Percentiles rank a stretch among this genome's conserved stretches.
These are phyloP conservation scores for Ottelia alismoides DNA, from an alignment of 106 monocot species.

Conservation along the genomic window DNA sequence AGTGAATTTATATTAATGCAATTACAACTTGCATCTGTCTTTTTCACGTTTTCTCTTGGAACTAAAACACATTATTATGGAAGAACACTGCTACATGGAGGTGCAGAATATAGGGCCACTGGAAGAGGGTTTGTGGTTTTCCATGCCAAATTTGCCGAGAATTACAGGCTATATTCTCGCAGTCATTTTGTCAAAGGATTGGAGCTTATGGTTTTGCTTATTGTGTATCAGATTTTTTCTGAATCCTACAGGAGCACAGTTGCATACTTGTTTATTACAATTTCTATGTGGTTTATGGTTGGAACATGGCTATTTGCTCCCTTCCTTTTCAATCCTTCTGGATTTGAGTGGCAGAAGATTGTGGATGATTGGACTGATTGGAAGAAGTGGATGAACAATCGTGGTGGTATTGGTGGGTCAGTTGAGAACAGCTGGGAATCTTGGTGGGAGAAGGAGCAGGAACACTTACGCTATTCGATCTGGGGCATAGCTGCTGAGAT, in stretches of 20 bases:
- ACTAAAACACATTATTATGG: conserved; percentile 74
- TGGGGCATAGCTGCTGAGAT: conserved; percentile 40
- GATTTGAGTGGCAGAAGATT: conserved; percentile 65
- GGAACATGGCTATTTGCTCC: conserved; percentile 67
- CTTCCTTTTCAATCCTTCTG: conserved; percentile 82
- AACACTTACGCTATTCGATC: conserved; percentile 34
- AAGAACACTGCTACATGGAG: conserved; percentile 71
- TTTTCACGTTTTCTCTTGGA: conserved; percentile 84
- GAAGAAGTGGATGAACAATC: conserved; percentile 64
- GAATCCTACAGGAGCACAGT: conserved; percentile 32
- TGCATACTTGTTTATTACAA: conserved; percentile 48
- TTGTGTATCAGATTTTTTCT: conserved; percentile 42
- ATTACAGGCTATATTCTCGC: conserved; percentile 77
- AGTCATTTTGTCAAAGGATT: conserved; percentile 94
- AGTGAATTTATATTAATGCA: conserved; percentile 82
- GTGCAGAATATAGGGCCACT: conserved; percentile 60
- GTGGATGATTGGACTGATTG: conserved; percentile 79
- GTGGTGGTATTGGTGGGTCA: conserved; percentile 54
- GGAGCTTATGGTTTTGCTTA: conserved; percentile 58
- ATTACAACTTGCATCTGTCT: conserved; percentile 57
- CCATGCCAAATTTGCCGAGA: conserved; percentile 74
- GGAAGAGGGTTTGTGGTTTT: conserved; percentile 75
- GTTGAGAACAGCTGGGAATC: conserved; percentile 84
- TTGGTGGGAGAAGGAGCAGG: conserved; percentile 77
- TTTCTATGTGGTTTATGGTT: conserved; percentile 80